These are phyloP conservation scores for Centella asiatica DNA, from an alignment of 129 eudicot species.

Conservation along the genomic window DNA sequence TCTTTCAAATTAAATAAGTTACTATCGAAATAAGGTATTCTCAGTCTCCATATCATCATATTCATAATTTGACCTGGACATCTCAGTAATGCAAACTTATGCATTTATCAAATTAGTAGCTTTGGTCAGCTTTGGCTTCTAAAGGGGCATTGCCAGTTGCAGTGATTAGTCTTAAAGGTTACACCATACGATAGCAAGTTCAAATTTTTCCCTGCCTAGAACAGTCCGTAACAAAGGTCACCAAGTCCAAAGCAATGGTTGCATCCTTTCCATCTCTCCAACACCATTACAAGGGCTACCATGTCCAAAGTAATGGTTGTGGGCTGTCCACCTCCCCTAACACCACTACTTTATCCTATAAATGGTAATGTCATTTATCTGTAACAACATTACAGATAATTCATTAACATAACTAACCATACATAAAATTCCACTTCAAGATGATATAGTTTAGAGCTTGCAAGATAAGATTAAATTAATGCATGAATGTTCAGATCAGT, in stretches of 20 bases:
- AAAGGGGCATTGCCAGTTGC: background rate
- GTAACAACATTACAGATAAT: too few relatives aligned
- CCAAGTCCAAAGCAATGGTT: background rate
- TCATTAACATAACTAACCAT: too few relatives aligned
- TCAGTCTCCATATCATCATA: too few relatives aligned
- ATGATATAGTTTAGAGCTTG: too few relatives aligned
- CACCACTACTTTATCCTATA: background rate
- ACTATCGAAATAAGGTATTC: background rate
- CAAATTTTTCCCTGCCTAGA: background rate
- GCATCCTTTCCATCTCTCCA: background rate
- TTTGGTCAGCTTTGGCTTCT: background rate
- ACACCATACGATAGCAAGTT: background rate
- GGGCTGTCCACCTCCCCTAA: background rate
- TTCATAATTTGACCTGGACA: background rate
- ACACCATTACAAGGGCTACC: too few relatives aligned
- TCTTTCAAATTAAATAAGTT: background rate
- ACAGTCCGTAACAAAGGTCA: background rate
- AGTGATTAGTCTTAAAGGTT: background rate
- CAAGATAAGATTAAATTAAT: too few relatives aligned
- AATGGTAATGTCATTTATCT: too few relatives aligned
- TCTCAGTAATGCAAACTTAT: background rate
- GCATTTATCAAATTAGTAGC: background rate
- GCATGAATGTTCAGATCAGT: too few relatives aligned
- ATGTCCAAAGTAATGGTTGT: background rate
- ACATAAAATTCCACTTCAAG: too few relatives aligned